Evolutionary conservation across 257 asterid genomes (phyloP), one percentile per base, ranked within the genome.

Genomic region (Scutellaria barbata): DNA sequence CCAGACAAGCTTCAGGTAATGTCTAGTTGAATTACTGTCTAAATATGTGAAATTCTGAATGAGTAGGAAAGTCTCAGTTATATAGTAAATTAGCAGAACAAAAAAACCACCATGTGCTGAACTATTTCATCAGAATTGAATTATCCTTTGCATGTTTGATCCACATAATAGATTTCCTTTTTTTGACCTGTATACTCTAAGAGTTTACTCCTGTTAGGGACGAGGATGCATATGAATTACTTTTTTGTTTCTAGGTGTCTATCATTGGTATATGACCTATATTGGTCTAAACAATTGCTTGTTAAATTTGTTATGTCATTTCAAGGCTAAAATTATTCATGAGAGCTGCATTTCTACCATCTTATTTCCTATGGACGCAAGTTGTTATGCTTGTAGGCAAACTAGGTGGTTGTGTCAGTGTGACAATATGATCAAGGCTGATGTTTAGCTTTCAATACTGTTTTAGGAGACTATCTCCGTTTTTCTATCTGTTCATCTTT

Each of bases 1-100:
- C 99, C 99, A 0, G 95, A 89, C 81, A 95, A 95, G 80, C 97
- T 95, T 77, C 99, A 92, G 96, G 98, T 95, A 74, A 39, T 66
- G 13, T 75, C 45, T 45, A 7, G 33, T 59, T 45, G 8, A 9
- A 5, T 35, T 55, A 43, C n/a, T 50, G 55, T 60, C 63, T 43
- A 37, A 35, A 11, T 42, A 12, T 33, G 40, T 39, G 50, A 17
- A 63, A 46, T 22, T 39, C 69, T 53, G 9, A 54, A 40, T 52
- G 53, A 39, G 73, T 22, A 72, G 13, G 20, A 63, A 47, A 51
- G n/a, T n/a, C n/a, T 40, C n/a, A 2, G 2, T 42, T 43, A 35
- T 17, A 71, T 60, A 13, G 60, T 43, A 10, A 42, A 46, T 17
- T 45, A 18, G 40, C n/a, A 47, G 4, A 17, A 8, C 12, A 17